Percentiles rank a stretch among this genome's conserved stretches.
phyloP scores from a whole-genome alignment of 192 early-diverging fungal species.

The Funneliformis mosseae region DNA sequence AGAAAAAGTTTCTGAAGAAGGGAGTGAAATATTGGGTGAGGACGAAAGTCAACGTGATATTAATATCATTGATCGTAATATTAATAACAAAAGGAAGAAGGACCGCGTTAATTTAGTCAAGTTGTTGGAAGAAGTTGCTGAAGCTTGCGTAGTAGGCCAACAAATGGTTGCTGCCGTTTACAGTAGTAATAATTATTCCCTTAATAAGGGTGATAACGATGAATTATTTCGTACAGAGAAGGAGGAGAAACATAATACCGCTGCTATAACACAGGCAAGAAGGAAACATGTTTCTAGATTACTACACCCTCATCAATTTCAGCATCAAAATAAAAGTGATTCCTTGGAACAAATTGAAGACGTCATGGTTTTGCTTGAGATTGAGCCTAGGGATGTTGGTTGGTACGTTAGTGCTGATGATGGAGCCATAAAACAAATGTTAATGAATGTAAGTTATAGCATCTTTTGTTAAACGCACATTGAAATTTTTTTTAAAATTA shows the following conservation, averaged over 20 bases:
- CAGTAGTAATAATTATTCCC: background rate
- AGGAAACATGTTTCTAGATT: background rate
- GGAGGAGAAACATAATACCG: background rate
- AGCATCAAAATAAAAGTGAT: background rate
- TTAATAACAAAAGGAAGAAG: background rate
- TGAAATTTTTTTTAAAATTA: too few species aligned
- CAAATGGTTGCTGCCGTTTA: conserved; percentile 23
- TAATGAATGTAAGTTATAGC: conserved; percentile 41
- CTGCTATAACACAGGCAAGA: conserved; percentile 6
- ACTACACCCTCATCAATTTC: background rate
- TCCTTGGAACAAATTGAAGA: background rate
- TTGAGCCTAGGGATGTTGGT: conserved; percentile 24
- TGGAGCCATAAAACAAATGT: conserved; percentile 42
- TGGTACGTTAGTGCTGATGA: conserved; percentile 37
- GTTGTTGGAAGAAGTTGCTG: conserved; percentile 30
- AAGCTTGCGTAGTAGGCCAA: conserved; percentile 22
- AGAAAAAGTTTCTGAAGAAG: background rate
- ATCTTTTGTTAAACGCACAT: background rate
- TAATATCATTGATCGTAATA: background rate
- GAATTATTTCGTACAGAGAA: background rate
- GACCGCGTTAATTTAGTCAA: conserved; percentile 13
- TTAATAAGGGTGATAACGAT: background rate
- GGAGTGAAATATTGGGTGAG: background rate
- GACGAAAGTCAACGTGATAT: background rate
- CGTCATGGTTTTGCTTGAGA: conserved; percentile 10